These are phyloP conservation scores for Cercospora citrullina DNA, from an alignment of 2,329 filamentous ascomycete species.

Conservation along the genomic window DNA sequence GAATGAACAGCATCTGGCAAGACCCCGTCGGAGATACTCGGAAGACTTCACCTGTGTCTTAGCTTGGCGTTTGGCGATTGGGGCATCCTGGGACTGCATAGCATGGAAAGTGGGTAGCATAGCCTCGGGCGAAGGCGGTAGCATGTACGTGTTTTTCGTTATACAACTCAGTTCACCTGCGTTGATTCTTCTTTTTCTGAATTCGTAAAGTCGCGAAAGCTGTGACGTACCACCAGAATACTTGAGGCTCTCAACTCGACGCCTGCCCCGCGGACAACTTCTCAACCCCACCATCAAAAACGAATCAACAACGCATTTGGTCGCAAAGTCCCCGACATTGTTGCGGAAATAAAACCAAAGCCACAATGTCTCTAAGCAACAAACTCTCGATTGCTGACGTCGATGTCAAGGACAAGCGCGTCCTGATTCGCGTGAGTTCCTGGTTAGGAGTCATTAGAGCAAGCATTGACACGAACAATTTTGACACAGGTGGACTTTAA, in stretches of 20 bases:
- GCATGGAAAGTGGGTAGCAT: conserved; percentile 13
- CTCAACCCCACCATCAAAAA: conserved; percentile 6
- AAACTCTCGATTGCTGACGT: conserved; percentile 97
- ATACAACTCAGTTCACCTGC: background rate
- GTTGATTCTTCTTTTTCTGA: background rate
- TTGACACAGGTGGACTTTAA: conserved; percentile 90
- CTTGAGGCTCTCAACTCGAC: conserved; percentile 1
- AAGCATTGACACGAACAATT: conserved; percentile 4
- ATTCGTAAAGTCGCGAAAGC: background rate
- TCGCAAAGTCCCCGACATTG: background rate
- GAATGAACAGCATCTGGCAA: conserved; percentile 4
- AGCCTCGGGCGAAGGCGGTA: conserved; percentile 18
- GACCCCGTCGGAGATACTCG: conserved; percentile 13
- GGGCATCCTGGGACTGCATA: conserved; percentile 4
- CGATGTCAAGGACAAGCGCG: conserved; percentile 96
- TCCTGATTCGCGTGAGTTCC: conserved; percentile 78
- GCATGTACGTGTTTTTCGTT: conserved; percentile 6
- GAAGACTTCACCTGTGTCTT: conserved; percentile 7
- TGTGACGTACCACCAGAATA: background rate
- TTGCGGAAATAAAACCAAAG: background rate
- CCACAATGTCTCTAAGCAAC: conserved; percentile 91
- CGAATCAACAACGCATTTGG: background rate
- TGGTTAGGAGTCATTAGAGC: background rate
- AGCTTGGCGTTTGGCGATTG: conserved; percentile 17
- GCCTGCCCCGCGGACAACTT: conserved; percentile 1